Evolutionary conservation across 495 filamentous ascomycete species (phyloP), one percentile per base, ranked within the genome.

Genomic region (Xylaria castorea): DNA sequence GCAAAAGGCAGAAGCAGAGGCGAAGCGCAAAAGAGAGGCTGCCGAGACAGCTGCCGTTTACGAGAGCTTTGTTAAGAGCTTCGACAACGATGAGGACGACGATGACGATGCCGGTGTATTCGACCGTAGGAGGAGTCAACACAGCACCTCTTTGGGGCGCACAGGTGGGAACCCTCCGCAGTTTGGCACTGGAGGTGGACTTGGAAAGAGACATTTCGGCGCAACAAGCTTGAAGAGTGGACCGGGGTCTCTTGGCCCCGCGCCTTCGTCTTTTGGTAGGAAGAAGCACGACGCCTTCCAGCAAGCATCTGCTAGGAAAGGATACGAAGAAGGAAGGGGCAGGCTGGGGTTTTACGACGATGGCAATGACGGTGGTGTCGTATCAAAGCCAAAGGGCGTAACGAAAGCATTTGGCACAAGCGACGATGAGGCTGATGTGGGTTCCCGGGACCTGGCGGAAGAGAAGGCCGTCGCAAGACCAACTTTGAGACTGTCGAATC

Each of bases 1-100:
- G 68, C 93, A 96, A 75, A 96, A 95, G 83, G 93, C 93, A 50
- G 95, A 97, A 79, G 94, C 93, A 42, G 93, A 97, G 85, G 95
- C 94, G 20, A 98, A 98, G 81, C 91, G 93, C 44, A 87, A 89
- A 75, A 88, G 94, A 70, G 95, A 97, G 81, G 92, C 92, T 79
- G 93, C 91, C 71, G 95, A 97, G 81, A 97, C 93, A 25, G 93
- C 92, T 44, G 95, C 95, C 11, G 95, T 93, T 18, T 93, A 94
- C 78, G 90, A 97, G 71, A 93, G 95, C 73, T 97, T 97, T 78
- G 90, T 96, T 71, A 95, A 96, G 77, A 93, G 91, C 32, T 97
- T 97, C 74, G 93, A 93, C 50, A 90, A 92, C 77, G 93, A 94
- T 48, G 85, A 87, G 6, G 68, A 71, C 22, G 83, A 84, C 16